Evolutionary conservation across 352 stramenopile species (phyloP), one percentile per base, ranked within the genome.

Genomic region (Pythium graminicola): DNA sequence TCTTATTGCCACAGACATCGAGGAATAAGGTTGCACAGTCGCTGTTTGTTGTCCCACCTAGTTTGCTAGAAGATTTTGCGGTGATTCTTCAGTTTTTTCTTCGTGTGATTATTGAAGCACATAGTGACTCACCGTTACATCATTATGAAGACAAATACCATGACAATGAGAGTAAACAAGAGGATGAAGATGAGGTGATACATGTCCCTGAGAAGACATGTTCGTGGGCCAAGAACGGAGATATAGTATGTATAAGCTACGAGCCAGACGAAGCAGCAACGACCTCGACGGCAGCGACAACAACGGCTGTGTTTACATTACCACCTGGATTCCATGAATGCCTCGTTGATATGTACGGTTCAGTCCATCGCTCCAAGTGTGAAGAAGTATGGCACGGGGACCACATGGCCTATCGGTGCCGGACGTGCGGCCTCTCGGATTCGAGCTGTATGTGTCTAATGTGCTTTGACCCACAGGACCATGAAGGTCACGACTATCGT

Each of bases 341-440:
- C 44, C 38, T 89, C 14, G 53, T 72, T 1, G 52, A 62, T 3
- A 54, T 62, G 11, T 89, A 86, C 55, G 81, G 78, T 43, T 84
- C 70, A 24, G 73, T 86, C 8, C 70, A 85, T 68, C 74, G 71
- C 6, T 76, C 69, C 49, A 92, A 92, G 66, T 92, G 81, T 47
- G 81, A 88, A 59, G 78, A 89, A 61, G 81, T 93, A n/a, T 93
- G 81, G 81, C 77, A 90, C 44, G 79, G 81, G 39, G 79, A 90
- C 62, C 81, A 93, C 62, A 93, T 93, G 77, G 81, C 81, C 13
- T 93, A 93, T 53, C 72, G 81, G 26, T 93, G 81, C 50, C 64
- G 76, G 4, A 93, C 81, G 10, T 93, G 81, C 58, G 81, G 81
- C 0, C 62, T 93, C 5, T 89, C 77, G n/a, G 81, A 93, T 59